Conservation (phyloP, 257 asterid species). For the Catharanthus roseus region DNA sequence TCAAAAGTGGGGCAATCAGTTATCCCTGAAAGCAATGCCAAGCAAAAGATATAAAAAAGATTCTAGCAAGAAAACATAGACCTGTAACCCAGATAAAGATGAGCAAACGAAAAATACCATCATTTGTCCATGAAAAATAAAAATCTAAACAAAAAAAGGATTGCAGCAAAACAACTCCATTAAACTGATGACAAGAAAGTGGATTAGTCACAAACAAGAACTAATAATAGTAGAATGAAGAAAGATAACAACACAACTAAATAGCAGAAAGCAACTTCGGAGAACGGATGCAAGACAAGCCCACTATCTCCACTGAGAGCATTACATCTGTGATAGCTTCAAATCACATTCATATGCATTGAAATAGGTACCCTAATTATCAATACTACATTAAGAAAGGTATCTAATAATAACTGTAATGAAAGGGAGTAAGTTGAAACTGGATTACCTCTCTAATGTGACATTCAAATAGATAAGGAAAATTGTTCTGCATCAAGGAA, state of each 20-base stretch:
- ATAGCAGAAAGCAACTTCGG: neutral
- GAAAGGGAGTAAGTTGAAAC: neutral
- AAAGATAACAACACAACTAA: neutral
- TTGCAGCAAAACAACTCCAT: neutral
- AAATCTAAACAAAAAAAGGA: neutral
- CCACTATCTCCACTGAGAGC: too few species aligned
- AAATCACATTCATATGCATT: too few species aligned
- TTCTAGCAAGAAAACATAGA: neutral
- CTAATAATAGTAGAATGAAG: neutral
- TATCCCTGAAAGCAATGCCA: neutral
- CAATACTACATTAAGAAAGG: too few species aligned
- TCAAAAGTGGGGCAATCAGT: neutral
- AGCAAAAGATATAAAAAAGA: neutral
- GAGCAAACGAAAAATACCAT: neutral
- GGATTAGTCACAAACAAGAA: neutral
- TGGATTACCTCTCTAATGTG: neutral
- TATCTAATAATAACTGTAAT: too few species aligned
- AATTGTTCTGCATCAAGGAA: neutral
- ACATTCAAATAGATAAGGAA: neutral
- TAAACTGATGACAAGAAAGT: neutral
- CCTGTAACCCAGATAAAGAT: neutral
- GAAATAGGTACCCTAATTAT: too few species aligned
- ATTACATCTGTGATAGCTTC: too few species aligned
- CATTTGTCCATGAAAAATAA: neutral
- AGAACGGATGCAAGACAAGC: too few species aligned